phyloP scores from a whole-genome alignment of 768 basidiomycete genomes.

The Pleurotus ostreatus region DNA sequence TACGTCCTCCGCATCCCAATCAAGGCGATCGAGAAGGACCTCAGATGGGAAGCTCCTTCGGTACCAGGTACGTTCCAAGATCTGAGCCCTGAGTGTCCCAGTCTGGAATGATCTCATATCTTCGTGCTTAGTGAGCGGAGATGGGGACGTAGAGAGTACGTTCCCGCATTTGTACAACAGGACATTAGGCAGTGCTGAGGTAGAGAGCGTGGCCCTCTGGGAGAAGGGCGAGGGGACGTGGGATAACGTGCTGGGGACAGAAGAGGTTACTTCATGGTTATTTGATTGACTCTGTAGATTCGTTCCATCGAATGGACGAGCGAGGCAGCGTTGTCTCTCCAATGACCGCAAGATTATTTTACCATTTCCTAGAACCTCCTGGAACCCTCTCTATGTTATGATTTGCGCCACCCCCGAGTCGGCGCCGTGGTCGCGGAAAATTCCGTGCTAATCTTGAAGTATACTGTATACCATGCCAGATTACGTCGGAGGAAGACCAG shows the following conservation, averaged over 20 bases:
- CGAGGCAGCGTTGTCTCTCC: no score
- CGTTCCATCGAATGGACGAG: no score
- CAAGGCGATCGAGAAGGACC: neutral
- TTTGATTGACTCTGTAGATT: neutral
- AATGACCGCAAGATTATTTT: no score
- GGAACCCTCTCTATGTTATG: no score
- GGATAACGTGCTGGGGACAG: neutral
- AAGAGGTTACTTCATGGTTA: constrained; percentile 1
- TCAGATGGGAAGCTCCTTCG: neutral
- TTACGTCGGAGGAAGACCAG: no score
- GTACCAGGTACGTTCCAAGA: neutral
- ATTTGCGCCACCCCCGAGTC: no score
- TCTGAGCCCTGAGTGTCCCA: neutral
- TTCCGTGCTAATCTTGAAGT: no score
- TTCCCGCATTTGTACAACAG: constrained; percentile 9
- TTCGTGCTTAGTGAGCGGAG: neutral
- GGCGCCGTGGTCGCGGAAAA: no score
- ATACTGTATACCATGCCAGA: no score
- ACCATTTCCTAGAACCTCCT: no score
- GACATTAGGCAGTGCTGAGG: constrained; percentile 2
- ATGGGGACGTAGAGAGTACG: neutral
- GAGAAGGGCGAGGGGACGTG: neutral
- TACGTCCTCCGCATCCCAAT: neutral
- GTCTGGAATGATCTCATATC: no score
- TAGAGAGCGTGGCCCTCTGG: constrained; percentile 2